A percentile compares a stretch with the other conserved stretches of the same genome.
Evolutionary conservation across 163 green algal species (phyloP).

Genomic region (Chlamydomonas reinhardtii): DNA sequence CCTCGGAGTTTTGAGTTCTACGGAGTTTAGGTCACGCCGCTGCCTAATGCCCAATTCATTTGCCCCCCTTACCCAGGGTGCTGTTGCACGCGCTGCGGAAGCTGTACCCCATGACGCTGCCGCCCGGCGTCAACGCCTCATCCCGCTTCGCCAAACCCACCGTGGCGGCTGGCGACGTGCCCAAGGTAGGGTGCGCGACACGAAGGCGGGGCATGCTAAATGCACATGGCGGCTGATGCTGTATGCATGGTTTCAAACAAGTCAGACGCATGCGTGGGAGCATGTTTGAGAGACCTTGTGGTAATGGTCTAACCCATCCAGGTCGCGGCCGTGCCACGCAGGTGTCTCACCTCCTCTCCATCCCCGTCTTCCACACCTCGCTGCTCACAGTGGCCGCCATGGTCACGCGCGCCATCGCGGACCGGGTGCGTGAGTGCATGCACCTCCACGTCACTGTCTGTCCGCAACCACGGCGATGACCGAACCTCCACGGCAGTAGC

Average conservation of each 20-base stretch:
- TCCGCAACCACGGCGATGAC: too few relatives aligned
- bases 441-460: too few relatives aligned
- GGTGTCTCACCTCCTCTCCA: not conserved
- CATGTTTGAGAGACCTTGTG: too few relatives aligned
- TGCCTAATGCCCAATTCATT: not conserved
- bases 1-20: not conserved
- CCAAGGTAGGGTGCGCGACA: not conserved
- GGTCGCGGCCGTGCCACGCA: not conserved
- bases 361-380: constrained; percentile 41
- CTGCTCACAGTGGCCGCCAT: constrained; percentile 12
- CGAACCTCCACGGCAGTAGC: too few relatives aligned
- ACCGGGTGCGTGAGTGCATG: not conserved
- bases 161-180: not conserved
- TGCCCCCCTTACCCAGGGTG: not conserved
- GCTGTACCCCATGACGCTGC: constrained; percentile 9
- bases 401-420: not conserved
- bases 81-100: constrained; percentile 21
- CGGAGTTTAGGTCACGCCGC: too few relatives aligned
- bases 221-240: too few relatives aligned
- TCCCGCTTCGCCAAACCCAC: constrained; percentile 22
- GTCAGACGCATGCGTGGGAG: too few relatives aligned
- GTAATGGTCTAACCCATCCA: too few relatives aligned
- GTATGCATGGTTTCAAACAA: too few relatives aligned
- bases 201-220: too few relatives aligned
- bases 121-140: not conserved